A percentile compares a stretch with the other conserved stretches of the same genome.
phyloP scores from a whole-genome alignment of 2,329 filamentous ascomycete genomes.

The Rachicladosporium sp. region DNA sequence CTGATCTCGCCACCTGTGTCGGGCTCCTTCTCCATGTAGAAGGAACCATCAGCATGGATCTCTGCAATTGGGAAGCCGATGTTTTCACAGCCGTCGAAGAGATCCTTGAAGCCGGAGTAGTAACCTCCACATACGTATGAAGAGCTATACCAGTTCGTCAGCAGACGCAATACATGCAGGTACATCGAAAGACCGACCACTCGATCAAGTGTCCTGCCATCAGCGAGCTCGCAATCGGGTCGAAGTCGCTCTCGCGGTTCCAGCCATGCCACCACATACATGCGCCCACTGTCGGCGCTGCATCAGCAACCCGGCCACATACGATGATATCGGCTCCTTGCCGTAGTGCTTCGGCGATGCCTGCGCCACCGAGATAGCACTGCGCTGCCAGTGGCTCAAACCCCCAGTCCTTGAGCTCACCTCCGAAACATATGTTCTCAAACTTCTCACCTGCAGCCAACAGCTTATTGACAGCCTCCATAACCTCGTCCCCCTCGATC shows the following conservation, averaged over 20 bases:
- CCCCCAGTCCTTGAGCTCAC: constrained; percentile 23
- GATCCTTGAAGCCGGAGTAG: constrained; percentile 31
- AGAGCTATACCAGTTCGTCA: no score
- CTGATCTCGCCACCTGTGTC: constrained; percentile 25
- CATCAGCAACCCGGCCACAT: constrained; percentile 33
- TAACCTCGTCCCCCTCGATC: constrained; percentile 33
- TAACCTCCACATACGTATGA: constrained; percentile 33
- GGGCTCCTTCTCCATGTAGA: constrained; percentile 27
- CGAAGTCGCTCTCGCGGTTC: constrained; percentile 25
- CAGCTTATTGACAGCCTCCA: constrained; percentile 22
- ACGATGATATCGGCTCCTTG: constrained; percentile 33
- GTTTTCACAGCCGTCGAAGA: constrained; percentile 29
- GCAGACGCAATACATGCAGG: no score
- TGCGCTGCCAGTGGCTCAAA: constrained; percentile 21
- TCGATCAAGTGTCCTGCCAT: constrained; percentile 34
- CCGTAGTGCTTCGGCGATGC: constrained; percentile 29
- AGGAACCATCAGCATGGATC: constrained; percentile 24
- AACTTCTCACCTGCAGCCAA: constrained; percentile 25
- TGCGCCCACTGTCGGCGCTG: constrained; percentile 31
- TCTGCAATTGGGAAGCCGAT: constrained; percentile 28
- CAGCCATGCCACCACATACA: constrained; percentile 35
- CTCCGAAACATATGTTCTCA: constrained; percentile 27
- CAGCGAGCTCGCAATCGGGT: constrained; percentile 30
- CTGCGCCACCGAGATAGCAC: constrained; percentile 33
- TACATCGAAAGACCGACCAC: constrained; percentile 19